Evolutionary conservation across 2,329 filamentous ascomycete species (phyloP).

Genomic region (Neofusicoccum umdonicola): DNA sequence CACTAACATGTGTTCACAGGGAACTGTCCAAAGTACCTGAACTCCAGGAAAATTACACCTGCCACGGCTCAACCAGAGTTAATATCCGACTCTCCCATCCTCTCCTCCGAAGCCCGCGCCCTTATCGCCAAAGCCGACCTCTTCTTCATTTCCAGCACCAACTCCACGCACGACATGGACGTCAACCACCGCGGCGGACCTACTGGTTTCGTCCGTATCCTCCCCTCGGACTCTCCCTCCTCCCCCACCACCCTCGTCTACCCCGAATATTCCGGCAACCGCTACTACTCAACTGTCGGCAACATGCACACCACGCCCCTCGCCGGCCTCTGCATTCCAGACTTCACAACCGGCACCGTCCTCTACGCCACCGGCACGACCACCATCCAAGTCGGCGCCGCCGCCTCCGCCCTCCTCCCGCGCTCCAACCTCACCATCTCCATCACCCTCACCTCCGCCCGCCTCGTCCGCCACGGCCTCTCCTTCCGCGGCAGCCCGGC

Average conservation of each 20-base stretch:
- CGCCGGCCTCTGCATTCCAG: constrained; percentile 69
- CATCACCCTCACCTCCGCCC: constrained; percentile 60
- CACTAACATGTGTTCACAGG: constrained; percentile 39
- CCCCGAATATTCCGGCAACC: constrained; percentile 82
- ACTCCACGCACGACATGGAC: constrained; percentile 68
- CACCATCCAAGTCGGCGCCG: constrained; percentile 62
- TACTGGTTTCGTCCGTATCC: constrained; percentile 69
- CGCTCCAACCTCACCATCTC: constrained; percentile 71
- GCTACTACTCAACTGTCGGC: constrained; percentile 78
- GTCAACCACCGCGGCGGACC: constrained; percentile 78
- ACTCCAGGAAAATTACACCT: constrained; percentile 64
- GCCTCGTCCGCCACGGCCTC: constrained; percentile 64
- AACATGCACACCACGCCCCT: constrained; percentile 67
- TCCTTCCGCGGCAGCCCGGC: constrained; percentile 61
- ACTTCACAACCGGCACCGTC: constrained; percentile 70
- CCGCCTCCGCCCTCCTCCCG: constrained; percentile 63
- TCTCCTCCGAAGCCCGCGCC: constrained; percentile 56
- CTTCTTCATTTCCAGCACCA: constrained; percentile 72
- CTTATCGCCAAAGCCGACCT: constrained; percentile 66
- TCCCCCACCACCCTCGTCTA: constrained; percentile 58
- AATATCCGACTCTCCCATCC: constrained; percentile 45
- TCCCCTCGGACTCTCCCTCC: constrained; percentile 56
- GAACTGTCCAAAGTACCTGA: constrained; percentile 87
- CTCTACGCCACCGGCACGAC: constrained; percentile 72
- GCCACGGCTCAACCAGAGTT: constrained; percentile 55